A percentile compares a stretch with the other conserved stretches of the same genome.
Conservation (phyloP, 192 early-diverging fungal genomes). For the Chytriomyces sp. region DNA sequence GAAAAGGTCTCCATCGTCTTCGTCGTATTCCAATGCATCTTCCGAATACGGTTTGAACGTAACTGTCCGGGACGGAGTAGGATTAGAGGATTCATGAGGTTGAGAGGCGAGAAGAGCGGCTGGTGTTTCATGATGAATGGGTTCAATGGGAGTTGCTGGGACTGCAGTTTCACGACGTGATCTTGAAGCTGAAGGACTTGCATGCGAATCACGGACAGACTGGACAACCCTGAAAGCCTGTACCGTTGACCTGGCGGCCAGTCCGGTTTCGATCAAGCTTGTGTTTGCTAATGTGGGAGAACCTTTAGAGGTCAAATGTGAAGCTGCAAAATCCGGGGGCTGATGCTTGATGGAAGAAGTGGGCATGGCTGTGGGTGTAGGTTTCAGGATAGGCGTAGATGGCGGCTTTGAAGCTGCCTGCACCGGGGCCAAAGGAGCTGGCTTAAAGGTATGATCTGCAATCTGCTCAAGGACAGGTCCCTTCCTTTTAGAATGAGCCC, state of each 20-base stretch:
- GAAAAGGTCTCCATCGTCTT: constrained; percentile 19
- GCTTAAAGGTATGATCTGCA: not conserved
- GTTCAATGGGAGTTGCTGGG: too few relatives aligned
- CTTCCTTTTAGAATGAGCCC: not conserved
- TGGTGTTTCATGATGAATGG: not conserved
- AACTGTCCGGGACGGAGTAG: not conserved
- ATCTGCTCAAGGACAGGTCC: not conserved
- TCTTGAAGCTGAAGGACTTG: too few relatives aligned
- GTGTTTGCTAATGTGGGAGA: too few relatives aligned
- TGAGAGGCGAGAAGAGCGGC: not conserved
- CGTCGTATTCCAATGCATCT: not conserved
- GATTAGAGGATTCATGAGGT: not conserved
- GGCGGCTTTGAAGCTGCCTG: not conserved
- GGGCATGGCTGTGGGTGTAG: not conserved
- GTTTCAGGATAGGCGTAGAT: not conserved
- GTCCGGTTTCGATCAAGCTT: too few relatives aligned
- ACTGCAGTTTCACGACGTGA: too few relatives aligned
- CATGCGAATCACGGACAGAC: too few relatives aligned
- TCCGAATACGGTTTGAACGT: not conserved
- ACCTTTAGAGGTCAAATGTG: too few relatives aligned
- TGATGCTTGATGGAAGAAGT: too few relatives aligned
- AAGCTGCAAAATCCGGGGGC: too few relatives aligned
- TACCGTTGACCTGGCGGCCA: too few relatives aligned
- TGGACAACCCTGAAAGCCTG: too few relatives aligned
- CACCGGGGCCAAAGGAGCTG: too few relatives aligned